Base-by-base conservation (phyloP, 1,284 basidiomycete genomes). In the Sporisorium scitamineum region DNA sequence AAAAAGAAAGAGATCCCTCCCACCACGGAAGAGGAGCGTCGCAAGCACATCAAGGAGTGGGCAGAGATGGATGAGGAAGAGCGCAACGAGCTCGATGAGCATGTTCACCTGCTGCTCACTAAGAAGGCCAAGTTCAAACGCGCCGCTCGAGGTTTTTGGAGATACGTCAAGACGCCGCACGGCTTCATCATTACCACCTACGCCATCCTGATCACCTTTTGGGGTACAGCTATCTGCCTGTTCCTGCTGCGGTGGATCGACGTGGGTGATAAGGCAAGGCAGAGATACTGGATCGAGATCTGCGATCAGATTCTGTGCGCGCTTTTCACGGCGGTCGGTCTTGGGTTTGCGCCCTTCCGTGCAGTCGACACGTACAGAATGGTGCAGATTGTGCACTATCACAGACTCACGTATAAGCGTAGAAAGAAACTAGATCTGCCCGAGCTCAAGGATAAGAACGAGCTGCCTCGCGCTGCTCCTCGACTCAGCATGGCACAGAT, bases 101-200 rank as follows among this genome's bases (percentile, higher is more conserved):
- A 95, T 87, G 92, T 96, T 24, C 90, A 92, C 60, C 90, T 93
- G 74, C 89, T 94, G 3, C 88, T 96, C 16, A 88, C 88, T 26
- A 90, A 90, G 69, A 89, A 89, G 34, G 90, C 90, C 31, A 91
- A 89, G 63, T 72, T 81, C 60, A 77, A 75, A 41, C 79, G 82
- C 26, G 73, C 70, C 16, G 51, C 67, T 2, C 62, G 61, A 18
- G 83, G 83, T 8, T 84, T 84, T 56, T 73, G 73, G 58, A 55
- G 71, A 29, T 84, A 81, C 60, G 76, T 83, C 24, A 63, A 71
- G 54, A 84, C 83, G 24, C 79, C 80, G 16, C 80, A 80, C 51
- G 83, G 83, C 32, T 80, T 84, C 54, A 82, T 84, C 61, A 78
- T 84, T 50, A 81, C 80, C 4, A 63, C 67, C 11, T 84, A 84